Evolutionary conservation across 306 rosid species (phyloP).

Genomic region (Vicia faba): DNA sequence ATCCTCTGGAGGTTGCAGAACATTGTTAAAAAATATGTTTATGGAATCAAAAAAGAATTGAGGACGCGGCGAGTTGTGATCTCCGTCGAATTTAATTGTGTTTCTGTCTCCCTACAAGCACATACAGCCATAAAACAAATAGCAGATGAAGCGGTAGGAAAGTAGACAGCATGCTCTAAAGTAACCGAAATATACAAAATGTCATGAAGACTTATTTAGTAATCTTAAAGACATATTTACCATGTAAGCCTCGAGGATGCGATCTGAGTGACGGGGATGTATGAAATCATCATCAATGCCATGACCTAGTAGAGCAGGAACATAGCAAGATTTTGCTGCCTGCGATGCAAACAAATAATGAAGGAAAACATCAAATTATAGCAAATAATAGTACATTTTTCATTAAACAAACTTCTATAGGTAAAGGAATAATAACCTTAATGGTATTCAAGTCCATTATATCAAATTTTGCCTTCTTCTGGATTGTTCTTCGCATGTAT

Average conservation of each 20-base stretch:
- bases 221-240: slow-evolving; percentile 47
- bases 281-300: slow-evolving; percentile 95
- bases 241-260: slow-evolving; percentile 79
- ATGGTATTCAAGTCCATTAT: slow-evolving; percentile 76
- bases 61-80: slow-evolving; percentile 97
- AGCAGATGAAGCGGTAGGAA: not conserved
- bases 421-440: slow-evolving; percentile 53
- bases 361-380: not conserved
- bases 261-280: slow-evolving; percentile 90
- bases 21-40: slow-evolving; percentile 84
- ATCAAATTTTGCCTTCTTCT: slow-evolving; percentile 96
- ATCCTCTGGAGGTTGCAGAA: slow-evolving; percentile 93
- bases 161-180: slow-evolving; percentile 5
- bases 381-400: slow-evolving; percentile 10
- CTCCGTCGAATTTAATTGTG: slow-evolving; percentile 92
- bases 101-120: slow-evolving; percentile 88
- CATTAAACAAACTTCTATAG: slow-evolving; percentile 14
- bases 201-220: slow-evolving; percentile 16
- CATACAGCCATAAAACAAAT: slow-evolving; percentile 21
- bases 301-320: slow-evolving; percentile 85
- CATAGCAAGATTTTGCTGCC: slow-evolving; percentile 91
- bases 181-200: slow-evolving; percentile 14
- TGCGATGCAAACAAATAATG: slow-evolving; percentile 41
- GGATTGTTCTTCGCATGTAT: slow-evolving; percentile 85
- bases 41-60: slow-evolving; percentile 91